Percentiles rank a stretch among this genome's conserved stretches.
These are phyloP conservation scores for Trypethelium eluteriae DNA, from an alignment of 495 filamentous ascomycete genomes.

Conservation along the genomic window DNA sequence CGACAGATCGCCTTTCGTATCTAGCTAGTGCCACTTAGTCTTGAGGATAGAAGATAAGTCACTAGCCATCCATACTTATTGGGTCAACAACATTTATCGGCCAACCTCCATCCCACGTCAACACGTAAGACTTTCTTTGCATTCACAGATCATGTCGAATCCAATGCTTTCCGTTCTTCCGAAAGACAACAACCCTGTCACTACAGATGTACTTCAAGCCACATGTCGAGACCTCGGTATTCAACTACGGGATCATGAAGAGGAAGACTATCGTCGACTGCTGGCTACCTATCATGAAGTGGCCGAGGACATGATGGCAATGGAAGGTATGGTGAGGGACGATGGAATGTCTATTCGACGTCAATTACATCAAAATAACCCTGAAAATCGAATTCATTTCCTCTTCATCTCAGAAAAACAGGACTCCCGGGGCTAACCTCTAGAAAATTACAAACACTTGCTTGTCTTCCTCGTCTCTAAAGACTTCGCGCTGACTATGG, in stretches of 20 bases:
- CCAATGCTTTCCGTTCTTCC: conserved; percentile 18
- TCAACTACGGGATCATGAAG: conserved; percentile 26
- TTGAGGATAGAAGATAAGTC: no score
- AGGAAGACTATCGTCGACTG: conserved; percentile 31
- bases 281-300: conserved; percentile 31
- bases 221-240: conserved; percentile 22
- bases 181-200: conserved; percentile 25
- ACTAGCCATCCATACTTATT: no score
- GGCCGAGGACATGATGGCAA: conserved; percentile 29
- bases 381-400: no score
- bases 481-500: neutral
- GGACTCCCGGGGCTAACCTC: no score
- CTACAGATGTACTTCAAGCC: conserved; percentile 20
- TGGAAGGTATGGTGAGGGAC: conserved; percentile 13
- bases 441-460: neutral
- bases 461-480: neutral
- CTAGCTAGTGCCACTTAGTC: no score
- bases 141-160: neutral
- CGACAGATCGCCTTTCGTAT: no score
- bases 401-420: no score
- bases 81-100: neutral
- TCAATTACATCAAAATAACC: no score
- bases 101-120: neutral
- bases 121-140: neutral
- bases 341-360: no score